These are phyloP conservation scores for Monosporozyma yasuniensis DNA, from an alignment of 805 yeast genomes.

Conservation along the genomic window DNA sequence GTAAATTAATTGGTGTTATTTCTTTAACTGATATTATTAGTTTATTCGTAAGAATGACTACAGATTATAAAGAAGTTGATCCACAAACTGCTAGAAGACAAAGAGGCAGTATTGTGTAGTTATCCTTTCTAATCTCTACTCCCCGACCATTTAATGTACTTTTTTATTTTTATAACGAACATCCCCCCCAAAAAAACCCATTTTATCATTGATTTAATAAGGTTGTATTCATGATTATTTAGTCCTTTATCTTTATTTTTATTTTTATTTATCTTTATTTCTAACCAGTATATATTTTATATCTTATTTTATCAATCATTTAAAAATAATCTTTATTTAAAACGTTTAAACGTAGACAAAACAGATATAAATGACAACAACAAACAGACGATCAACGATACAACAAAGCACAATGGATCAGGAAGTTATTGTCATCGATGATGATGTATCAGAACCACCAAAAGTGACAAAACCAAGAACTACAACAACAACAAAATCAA, in stretches of 20 bases:
- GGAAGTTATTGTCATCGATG: conserved; percentile 2
- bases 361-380: neutral
- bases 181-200: too few species aligned
- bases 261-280: too few species aligned
- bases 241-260: neutral
- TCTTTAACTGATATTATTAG: conserved; percentile 86
- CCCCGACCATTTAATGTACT: neutral
- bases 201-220: too few species aligned
- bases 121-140: neutral
- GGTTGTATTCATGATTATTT: too few species aligned
- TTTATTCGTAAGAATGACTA: conserved; percentile 52
- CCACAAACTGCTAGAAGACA: conserved; percentile 85
- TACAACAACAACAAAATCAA: neutral
- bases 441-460: neutral
- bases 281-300: neutral
- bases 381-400: neutral
- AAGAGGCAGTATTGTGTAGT: conserved; percentile 50
- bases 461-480: neutral
- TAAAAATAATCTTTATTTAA: neutral
- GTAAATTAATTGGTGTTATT: conserved; percentile 82
- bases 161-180: neutral
- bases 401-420: conserved; percentile 1
- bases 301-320: neutral
- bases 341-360: neutral
- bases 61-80: conserved; percentile 66